Evolutionary conservation across 306 rosid species (phyloP).

Genomic region (Begonia masoniana): DNA sequence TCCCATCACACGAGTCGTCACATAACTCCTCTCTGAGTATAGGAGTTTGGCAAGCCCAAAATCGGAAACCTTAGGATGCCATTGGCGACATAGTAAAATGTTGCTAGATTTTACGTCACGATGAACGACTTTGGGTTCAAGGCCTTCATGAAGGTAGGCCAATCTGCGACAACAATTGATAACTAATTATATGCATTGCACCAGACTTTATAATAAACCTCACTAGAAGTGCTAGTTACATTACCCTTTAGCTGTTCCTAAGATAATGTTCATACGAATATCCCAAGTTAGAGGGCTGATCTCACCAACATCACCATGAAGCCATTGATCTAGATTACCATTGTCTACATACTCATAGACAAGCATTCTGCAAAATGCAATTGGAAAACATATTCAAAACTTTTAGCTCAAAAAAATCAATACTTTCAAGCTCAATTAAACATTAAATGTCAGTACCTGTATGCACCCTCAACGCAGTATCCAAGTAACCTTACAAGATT

Average conservation of each 20-base stretch:
- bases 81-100: slow-evolving; percentile 79
- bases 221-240: not conserved
- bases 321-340: slow-evolving; percentile 95
- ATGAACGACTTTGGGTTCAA: slow-evolving; percentile 97
- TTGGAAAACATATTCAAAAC: slow-evolving; percentile 11
- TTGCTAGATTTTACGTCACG: slow-evolving; percentile 95
- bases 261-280: slow-evolving; percentile 62
- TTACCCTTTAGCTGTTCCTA: slow-evolving; percentile 97
- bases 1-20: slow-evolving; percentile 98
- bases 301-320: slow-evolving; percentile 86
- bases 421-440: slow-evolving; percentile 5
- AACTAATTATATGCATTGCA: too few relatives aligned
- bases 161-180: slow-evolving; percentile 35
- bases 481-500: slow-evolving; percentile 96
- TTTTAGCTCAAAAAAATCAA: slow-evolving; percentile 6
- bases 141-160: slow-evolving; percentile 99
- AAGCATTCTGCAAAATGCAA: slow-evolving; percentile 62
- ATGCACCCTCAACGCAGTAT: slow-evolving; percentile 97
- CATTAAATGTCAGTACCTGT: slow-evolving; percentile 40
- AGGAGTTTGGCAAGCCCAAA: slow-evolving; percentile 97
- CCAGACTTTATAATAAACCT: not conserved
- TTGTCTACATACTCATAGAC: slow-evolving; percentile 90
- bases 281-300: slow-evolving; percentile 92
- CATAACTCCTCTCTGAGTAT: slow-evolving; percentile 72
- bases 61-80: slow-evolving; percentile 93